Percentiles rank a stretch among this genome's conserved stretches.
phyloP scores from a whole-genome alignment of 441 rosid genomes.

The Biscutella laevigata region DNA sequence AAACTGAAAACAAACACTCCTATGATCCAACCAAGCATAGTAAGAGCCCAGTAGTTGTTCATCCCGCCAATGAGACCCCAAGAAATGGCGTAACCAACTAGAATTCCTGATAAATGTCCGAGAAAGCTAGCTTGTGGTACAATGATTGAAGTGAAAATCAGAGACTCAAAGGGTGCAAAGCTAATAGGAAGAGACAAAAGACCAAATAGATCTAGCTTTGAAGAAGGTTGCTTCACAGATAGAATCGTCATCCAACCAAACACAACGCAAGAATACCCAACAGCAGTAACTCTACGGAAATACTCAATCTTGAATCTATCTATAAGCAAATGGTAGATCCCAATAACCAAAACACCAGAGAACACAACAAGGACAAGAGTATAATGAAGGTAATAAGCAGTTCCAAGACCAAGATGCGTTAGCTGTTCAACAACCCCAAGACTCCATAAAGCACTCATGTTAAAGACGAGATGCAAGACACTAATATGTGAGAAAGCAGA shows the following conservation, averaged over 20 bases:
- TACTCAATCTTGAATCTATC: slow-evolving; percentile 66
- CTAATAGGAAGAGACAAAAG: slow-evolving; percentile 86
- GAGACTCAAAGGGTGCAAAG: slow-evolving; percentile 88
- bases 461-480: slow-evolving; percentile 79
- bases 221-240: slow-evolving; percentile 86
- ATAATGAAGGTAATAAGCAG: slow-evolving; percentile 75
- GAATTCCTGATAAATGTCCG: slow-evolving; percentile 84
- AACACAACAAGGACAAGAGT: slow-evolving; percentile 66
- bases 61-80: slow-evolving; percentile 93
- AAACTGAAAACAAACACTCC: slow-evolving; percentile 71
- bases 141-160: slow-evolving; percentile 85
- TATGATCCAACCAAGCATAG: slow-evolving; percentile 73
- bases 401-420: slow-evolving; percentile 63
- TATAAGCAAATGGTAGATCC: slow-evolving; percentile 63
- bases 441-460: slow-evolving; percentile 98
- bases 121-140: slow-evolving; percentile 97
- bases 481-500: slow-evolving; percentile 91
- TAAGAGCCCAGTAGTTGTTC: slow-evolving; percentile 90
- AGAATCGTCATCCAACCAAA: slow-evolving; percentile 98
- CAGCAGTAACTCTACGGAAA: slow-evolving; percentile 86
- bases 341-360: slow-evolving; percentile 70
- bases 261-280: slow-evolving; percentile 93
- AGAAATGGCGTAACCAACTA: slow-evolving; percentile 86
- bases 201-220: slow-evolving; percentile 83
- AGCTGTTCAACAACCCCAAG: slow-evolving; percentile 80